Percentiles rank a stretch among this genome's conserved stretches.
Conservation (phyloP, 305 asterid genomes). For the Solanum hybrid region DNA sequence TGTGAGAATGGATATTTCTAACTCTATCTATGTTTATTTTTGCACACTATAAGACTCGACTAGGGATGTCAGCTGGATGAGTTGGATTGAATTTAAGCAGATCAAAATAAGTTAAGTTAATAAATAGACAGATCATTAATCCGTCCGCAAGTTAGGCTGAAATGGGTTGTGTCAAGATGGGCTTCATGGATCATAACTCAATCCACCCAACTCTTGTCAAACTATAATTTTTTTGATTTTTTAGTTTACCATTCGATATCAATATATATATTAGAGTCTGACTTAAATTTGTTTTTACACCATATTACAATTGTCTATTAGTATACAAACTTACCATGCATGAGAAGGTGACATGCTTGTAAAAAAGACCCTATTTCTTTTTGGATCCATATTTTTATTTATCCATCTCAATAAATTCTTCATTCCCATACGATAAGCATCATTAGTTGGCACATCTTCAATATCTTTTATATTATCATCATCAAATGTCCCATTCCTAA, state of each 20-base stretch:
- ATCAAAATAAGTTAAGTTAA: background rate
- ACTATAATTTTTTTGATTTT: background rate
- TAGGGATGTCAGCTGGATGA: background rate
- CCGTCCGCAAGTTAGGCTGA: background rate
- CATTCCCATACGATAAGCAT: conserved; percentile 61
- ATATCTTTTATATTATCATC: conserved; percentile 37
- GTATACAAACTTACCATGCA: conserved; percentile 30
- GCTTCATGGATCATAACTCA: background rate
- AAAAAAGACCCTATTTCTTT: conserved; percentile 48
- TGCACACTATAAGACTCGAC: background rate
- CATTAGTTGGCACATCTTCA: conserved; percentile 34
- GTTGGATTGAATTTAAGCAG: background rate
- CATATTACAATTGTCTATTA: background rate
- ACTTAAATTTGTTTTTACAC: no score
- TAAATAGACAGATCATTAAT: background rate
- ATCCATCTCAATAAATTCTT: conserved; percentile 54
- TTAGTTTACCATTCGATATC: no score
- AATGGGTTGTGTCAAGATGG: background rate
- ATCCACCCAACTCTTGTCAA: background rate
- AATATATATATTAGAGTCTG: no score
- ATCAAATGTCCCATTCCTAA: conserved; percentile 44
- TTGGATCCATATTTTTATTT: conserved; percentile 43
- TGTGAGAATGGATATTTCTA: background rate
- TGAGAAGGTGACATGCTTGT: conserved; percentile 75
- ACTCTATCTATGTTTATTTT: background rate